phyloP scores from a whole-genome alignment of 176 grass and related monocot species.

The Carex kokanica region DNA sequence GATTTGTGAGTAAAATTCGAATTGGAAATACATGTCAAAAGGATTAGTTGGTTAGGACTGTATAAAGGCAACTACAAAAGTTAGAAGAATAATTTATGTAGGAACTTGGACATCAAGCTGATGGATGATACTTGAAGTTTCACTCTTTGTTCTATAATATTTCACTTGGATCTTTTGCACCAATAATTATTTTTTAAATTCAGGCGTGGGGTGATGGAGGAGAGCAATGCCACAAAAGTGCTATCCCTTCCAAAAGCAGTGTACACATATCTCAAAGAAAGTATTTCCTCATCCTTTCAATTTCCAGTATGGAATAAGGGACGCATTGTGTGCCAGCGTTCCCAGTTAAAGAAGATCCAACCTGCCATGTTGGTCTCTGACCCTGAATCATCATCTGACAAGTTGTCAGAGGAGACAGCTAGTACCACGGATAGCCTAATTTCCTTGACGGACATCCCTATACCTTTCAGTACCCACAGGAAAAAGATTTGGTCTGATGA shows the following conservation, averaged over 20 bases:
- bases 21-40: background rate
- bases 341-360: slow-evolving; percentile 69
- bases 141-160: slow-evolving; percentile 2
- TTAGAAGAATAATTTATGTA: background rate
- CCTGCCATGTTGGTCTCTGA: slow-evolving; percentile 40
- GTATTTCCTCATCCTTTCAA: slow-evolving; percentile 67
- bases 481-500: slow-evolving; percentile 37
- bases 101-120: background rate
- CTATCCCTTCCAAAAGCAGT: slow-evolving; percentile 67
- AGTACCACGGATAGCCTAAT: slow-evolving; percentile 35
- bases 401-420: background rate
- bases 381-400: slow-evolving; percentile 28
- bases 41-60: background rate
- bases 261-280: slow-evolving; percentile 70
- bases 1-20: background rate
- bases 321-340: slow-evolving; percentile 66
- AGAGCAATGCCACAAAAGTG: slow-evolving; percentile 59
- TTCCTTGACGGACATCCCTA: slow-evolving; percentile 34
- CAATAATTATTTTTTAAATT: slow-evolving; percentile 31
- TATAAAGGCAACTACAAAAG: background rate
- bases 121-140: slow-evolving; percentile 26
- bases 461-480: slow-evolving; percentile 45
- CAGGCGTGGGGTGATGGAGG: slow-evolving; percentile 90
- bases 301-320: slow-evolving; percentile 93
- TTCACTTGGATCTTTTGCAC: slow-evolving; percentile 24